A percentile compares a stretch with the other conserved stretches of the same genome.
phyloP scores from a whole-genome alignment of 352 stramenopile species.

The Pythium grandisporangium region DNA sequence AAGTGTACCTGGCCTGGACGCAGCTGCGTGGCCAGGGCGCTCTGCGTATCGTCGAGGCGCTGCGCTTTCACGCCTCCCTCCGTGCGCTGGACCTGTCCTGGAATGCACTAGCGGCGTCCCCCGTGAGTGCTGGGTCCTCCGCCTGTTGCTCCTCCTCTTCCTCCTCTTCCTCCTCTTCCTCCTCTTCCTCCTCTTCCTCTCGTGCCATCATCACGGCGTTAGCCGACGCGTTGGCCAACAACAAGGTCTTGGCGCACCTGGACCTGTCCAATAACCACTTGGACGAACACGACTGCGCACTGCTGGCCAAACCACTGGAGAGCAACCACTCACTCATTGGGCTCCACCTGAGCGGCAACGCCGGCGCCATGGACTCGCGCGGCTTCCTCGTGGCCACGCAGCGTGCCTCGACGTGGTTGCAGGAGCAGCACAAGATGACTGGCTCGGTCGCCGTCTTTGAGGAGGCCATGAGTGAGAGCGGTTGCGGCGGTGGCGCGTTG shows the following conservation, averaged over 20 bases:
- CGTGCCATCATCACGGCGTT: slow-evolving; percentile 43
- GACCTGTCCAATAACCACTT: slow-evolving; percentile 69
- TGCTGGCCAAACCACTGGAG: slow-evolving; percentile 55
- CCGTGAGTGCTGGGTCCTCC: slow-evolving; percentile 24
- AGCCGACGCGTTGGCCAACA: slow-evolving; percentile 56
- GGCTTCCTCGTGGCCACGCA: slow-evolving; percentile 56
- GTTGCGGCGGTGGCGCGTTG: slow-evolving; percentile 38
- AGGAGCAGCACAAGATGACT: slow-evolving; percentile 71
- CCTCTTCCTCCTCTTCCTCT: too few relatives aligned
- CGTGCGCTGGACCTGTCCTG: slow-evolving; percentile 67
- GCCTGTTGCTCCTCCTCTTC: too few relatives aligned
- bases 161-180: too few relatives aligned
- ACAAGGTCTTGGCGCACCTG: slow-evolving; percentile 62
- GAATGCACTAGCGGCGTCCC: slow-evolving; percentile 59
- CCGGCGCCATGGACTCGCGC: slow-evolving; percentile 44
- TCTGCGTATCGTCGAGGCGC: slow-evolving; percentile 58
- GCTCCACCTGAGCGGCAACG: slow-evolving; percentile 73
- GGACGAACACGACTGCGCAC: slow-evolving; percentile 42
- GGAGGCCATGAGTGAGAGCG: slow-evolving; percentile 46
- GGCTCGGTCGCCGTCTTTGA: slow-evolving; percentile 71
- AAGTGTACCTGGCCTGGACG: slow-evolving; percentile 74
- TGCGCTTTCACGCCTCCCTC: slow-evolving; percentile 67
- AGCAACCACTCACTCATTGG: slow-evolving; percentile 67
- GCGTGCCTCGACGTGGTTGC: slow-evolving; percentile 21
- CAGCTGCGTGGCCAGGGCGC: slow-evolving; percentile 56